Percentiles rank a stretch among this genome's conserved stretches.
These are phyloP conservation scores for Liquidambar formosana DNA, from an alignment of 164 flowering plant species.

Conservation along the genomic window DNA sequence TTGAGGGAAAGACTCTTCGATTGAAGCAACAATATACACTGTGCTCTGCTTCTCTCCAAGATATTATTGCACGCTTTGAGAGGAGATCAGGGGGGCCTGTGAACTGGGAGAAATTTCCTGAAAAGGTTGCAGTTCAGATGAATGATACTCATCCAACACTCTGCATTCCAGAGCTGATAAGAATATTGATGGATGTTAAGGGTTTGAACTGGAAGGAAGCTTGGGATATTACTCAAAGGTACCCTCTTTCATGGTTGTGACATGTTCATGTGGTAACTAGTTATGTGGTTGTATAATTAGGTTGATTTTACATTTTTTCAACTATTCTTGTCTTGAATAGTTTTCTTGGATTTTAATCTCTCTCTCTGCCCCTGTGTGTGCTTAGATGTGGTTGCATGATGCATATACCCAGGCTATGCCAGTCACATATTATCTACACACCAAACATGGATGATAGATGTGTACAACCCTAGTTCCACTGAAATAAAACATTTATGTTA, in stretches of 20 bases:
- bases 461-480: too few species aligned
- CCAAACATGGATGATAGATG: too few species aligned
- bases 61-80: slow-evolving; percentile 82
- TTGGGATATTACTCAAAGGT: slow-evolving; percentile 90
- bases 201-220: slow-evolving; percentile 83
- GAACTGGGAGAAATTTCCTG: slow-evolving; percentile 89
- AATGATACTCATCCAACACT: slow-evolving; percentile 98
- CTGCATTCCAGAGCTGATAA: slow-evolving; percentile 91
- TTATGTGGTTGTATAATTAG: too few species aligned
- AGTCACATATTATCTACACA: too few species aligned
- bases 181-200: slow-evolving; percentile 82
- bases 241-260: slow-evolving; percentile 1
- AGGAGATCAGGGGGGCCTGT: slow-evolving; percentile 64
- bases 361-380: too few species aligned
- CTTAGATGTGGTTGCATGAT: too few species aligned
- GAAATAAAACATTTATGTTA: too few species aligned
- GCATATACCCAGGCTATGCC: too few species aligned
- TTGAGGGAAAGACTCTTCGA: slow-evolving; percentile 85
- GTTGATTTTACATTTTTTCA: too few species aligned
- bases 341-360: too few species aligned
- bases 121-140: slow-evolving; percentile 96
- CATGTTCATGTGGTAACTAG: too few species aligned
- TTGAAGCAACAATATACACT: slow-evolving; percentile 92
- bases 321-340: too few species aligned
- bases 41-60: slow-evolving; percentile 97